phyloP scores from a whole-genome alignment of 495 filamentous ascomycete species.

The Achaetomiella virescens region DNA sequence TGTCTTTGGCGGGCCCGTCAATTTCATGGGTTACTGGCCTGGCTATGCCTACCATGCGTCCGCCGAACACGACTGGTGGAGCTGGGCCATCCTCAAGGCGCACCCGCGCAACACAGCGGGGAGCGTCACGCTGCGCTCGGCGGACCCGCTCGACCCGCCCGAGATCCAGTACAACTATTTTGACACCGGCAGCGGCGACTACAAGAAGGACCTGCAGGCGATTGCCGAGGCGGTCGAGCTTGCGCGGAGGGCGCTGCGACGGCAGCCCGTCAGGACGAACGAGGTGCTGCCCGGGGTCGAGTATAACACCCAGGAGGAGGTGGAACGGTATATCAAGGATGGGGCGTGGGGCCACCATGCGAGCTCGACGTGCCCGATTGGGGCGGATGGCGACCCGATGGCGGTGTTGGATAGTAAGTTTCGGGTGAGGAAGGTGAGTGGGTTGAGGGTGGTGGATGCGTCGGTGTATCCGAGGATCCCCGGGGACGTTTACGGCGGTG shows the following conservation, averaged over 20 bases:
- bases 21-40: slow-evolving; percentile 50
- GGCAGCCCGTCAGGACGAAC: slow-evolving; percentile 31
- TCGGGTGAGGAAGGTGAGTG: slow-evolving; percentile 49
- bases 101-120: slow-evolving; percentile 48
- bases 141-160: slow-evolving; percentile 51
- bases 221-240: slow-evolving; percentile 44
- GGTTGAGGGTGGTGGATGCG: slow-evolving; percentile 58
- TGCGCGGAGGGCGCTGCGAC: slow-evolving; percentile 35
- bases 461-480: slow-evolving; percentile 50
- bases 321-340: slow-evolving; percentile 45
- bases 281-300: slow-evolving; percentile 47
- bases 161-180: slow-evolving; percentile 53
- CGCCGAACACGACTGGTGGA: slow-evolving; percentile 34
- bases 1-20: slow-evolving; percentile 46
- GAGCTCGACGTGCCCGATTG: slow-evolving; percentile 53
- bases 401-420: slow-evolving; percentile 56
- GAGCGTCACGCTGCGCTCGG: slow-evolving; percentile 42
- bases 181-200: slow-evolving; percentile 25
- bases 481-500: slow-evolving; percentile 48
- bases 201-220: slow-evolving; percentile 39
- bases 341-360: slow-evolving; percentile 57
- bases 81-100: slow-evolving; percentile 48
- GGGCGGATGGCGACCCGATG: slow-evolving; percentile 46
- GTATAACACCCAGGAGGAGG: slow-evolving; percentile 32
- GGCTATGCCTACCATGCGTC: slow-evolving; percentile 31